phyloP scores from a whole-genome alignment of 2,329 filamentous ascomycete genomes.

The Albifimbria verrucaria region DNA sequence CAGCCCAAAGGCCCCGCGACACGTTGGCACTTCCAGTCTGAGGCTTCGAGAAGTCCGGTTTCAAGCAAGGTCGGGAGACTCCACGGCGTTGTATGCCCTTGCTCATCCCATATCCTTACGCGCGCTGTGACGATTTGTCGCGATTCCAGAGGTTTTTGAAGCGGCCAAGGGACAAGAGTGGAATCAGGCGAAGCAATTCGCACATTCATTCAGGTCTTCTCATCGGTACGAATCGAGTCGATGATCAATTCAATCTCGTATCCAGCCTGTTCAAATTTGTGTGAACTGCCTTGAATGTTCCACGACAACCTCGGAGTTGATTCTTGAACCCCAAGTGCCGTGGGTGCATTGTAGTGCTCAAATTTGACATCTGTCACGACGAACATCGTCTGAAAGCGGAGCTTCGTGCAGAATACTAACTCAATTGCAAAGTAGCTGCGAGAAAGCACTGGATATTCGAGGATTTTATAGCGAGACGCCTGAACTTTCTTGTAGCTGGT shows the following conservation, averaged over 20 bases:
- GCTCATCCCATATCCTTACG: not conserved
- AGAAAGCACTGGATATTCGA: not conserved
- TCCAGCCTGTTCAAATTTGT: not conserved
- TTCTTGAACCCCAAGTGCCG: not conserved
- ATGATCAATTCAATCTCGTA: not conserved
- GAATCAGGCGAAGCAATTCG: not conserved
- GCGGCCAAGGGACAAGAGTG: not conserved
- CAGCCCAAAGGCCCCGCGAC: not conserved
- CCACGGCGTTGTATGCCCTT: not conserved
- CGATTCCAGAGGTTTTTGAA: not conserved
- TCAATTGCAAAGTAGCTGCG: not conserved
- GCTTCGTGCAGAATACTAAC: not conserved
- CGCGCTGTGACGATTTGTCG: not conserved
- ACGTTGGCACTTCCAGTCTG: not conserved
- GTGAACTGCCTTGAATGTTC: not conserved
- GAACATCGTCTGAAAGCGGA: not conserved
- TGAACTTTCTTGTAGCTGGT: not conserved
- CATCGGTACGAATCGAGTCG: not conserved
- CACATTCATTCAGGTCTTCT: not conserved
- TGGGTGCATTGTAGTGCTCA: not conserved
- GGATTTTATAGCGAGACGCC: not conserved
- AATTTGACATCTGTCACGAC: not conserved
- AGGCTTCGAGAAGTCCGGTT: not conserved
- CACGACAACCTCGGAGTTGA: not conserved
- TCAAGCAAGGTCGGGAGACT: not conserved